A percentile compares a stretch with the other conserved stretches of the same genome.
Conservation (phyloP, 2,329 filamentous ascomycete species). For the Leptodontidium sp. region DNA sequence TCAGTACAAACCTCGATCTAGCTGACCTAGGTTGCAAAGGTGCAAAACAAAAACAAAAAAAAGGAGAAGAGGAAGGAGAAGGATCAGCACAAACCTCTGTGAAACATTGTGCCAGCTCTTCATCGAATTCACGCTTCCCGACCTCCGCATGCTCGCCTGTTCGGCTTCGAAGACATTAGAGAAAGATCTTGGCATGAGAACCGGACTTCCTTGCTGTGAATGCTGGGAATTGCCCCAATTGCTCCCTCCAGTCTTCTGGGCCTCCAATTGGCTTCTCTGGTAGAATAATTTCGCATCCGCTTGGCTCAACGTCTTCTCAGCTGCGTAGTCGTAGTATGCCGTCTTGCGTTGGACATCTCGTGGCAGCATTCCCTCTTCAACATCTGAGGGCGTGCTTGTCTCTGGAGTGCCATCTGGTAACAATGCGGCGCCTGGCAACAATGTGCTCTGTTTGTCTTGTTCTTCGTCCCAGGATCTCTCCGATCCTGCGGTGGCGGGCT, state of each 20-base stretch:
- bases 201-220: constrained; percentile 43
- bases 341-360: constrained; percentile 74
- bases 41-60: too few relatives aligned
- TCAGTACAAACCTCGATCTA: not conserved
- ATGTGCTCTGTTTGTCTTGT: constrained; percentile 30
- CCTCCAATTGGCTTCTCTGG: constrained; percentile 78
- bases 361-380: constrained; percentile 60
- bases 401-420: constrained; percentile 38
- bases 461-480: constrained; percentile 35
- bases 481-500: constrained; percentile 26
- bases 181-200: constrained; percentile 40
- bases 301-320: constrained; percentile 93
- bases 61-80: not conserved
- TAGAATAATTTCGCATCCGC: constrained; percentile 96
- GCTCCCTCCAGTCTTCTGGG: constrained; percentile 45
- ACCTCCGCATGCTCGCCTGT: constrained; percentile 36
- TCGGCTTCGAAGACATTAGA: constrained; percentile 40
- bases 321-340: constrained; percentile 91
- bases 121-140: constrained; percentile 43
- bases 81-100: constrained; percentile 33
- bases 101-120: constrained; percentile 39
- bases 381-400: constrained; percentile 36
- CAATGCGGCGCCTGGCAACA: constrained; percentile 44
- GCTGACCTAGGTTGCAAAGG: too few relatives aligned
- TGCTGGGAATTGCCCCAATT: constrained; percentile 45